Base-by-base conservation (phyloP, 176 grass and related monocot species). In the Hyparrhenia diplandra region DNA sequence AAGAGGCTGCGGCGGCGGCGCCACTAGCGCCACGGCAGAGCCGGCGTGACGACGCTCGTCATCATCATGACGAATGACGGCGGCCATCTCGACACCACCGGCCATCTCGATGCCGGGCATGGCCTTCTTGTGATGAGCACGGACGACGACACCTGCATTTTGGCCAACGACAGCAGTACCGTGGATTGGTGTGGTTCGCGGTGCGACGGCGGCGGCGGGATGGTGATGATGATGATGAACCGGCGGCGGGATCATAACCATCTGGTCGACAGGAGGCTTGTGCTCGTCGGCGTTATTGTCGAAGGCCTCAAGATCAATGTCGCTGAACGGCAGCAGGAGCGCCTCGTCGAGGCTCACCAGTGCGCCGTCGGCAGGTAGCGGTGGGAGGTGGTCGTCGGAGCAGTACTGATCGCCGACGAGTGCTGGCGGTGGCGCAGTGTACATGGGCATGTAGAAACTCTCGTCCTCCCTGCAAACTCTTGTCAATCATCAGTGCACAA, bases 301-400 rank as follows among this genome's bases (percentile, higher is more conserved):
- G 72, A 89, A 89, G 0, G 45, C 87, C 8, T 71, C 82, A 3
- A 89, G 64, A 24, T 89, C 77, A 17, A 89, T 81, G 55, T 89
- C 87, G 71, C 55, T 57, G 14, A 89, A 65, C 23, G 87, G 34
- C 27, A 29, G 54, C 71, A 81, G 71, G 8, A 80, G 41, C 31
- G 58, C 43, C 28, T 88, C 80, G 42, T 85, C 76, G 6, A 76
- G 76, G 24, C 52, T 32, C 10, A 18, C 32, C 4, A 51, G 79
- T n/a, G n/a, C n/a, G n/a, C n/a, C n/a, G n/a, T n/a, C n/a, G n/a
- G n/a, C n/a, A n/a, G n/a, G n/a, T n/a, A n/a, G n/a, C n/a, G n/a
- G n/a, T n/a, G n/a, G n/a, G n/a, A n/a, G n/a, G n/a, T n/a, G n/a
- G n/a, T n/a, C n/a, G n/a, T n/a, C n/a, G n/a, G n/a, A n/a, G n/a